Conservation (phyloP, 1,284 basidiomycete species). For the Pseudozyma tsukubaensis region DNA sequence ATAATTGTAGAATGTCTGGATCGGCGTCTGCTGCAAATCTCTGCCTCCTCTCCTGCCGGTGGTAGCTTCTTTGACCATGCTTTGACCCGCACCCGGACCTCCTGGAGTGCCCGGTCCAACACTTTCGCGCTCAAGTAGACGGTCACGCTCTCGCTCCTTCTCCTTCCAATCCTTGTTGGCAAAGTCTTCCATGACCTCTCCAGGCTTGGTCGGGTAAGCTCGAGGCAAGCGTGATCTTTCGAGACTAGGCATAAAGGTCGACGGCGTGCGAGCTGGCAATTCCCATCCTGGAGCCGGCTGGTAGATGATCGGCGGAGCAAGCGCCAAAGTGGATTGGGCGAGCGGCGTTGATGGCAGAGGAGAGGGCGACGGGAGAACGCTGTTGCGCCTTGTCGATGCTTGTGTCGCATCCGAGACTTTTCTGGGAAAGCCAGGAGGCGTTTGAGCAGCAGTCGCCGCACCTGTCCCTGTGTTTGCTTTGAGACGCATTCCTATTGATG, state of each 20-base stretch:
- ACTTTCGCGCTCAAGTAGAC: slow-evolving; percentile 47
- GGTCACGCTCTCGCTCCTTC: slow-evolving; percentile 59
- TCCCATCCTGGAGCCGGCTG: slow-evolving; percentile 56
- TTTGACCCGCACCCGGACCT: slow-evolving; percentile 45
- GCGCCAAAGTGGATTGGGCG: slow-evolving; percentile 6
- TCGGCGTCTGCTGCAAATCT: slow-evolving; percentile 63
- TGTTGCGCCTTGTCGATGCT: slow-evolving; percentile 46
- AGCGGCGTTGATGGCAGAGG: slow-evolving; percentile 42
- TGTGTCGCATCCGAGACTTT: slow-evolving; percentile 38
- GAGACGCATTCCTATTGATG: slow-evolving; percentile 50
- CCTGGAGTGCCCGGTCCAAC: slow-evolving; percentile 50
- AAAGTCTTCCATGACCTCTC: slow-evolving; percentile 64
- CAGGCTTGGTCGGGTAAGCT: slow-evolving; percentile 59
- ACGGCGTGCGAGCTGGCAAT: slow-evolving; percentile 53
- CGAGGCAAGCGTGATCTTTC: slow-evolving; percentile 44
- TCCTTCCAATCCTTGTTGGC: slow-evolving; percentile 64
- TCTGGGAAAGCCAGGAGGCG: slow-evolving; percentile 34
- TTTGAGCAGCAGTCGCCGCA: slow-evolving; percentile 22
- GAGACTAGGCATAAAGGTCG: slow-evolving; percentile 52
- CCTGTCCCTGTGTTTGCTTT: slow-evolving; percentile 47
- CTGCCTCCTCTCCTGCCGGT: slow-evolving; percentile 48
- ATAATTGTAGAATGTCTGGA: slow-evolving; percentile 64
- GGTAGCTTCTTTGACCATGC: slow-evolving; percentile 50
- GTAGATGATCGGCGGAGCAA: slow-evolving; percentile 22
- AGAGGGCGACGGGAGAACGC: slow-evolving; percentile 45